Base-by-base conservation (phyloP, 2,329 filamentous ascomycete species). In the Colletotrichum euphorbiae region DNA sequence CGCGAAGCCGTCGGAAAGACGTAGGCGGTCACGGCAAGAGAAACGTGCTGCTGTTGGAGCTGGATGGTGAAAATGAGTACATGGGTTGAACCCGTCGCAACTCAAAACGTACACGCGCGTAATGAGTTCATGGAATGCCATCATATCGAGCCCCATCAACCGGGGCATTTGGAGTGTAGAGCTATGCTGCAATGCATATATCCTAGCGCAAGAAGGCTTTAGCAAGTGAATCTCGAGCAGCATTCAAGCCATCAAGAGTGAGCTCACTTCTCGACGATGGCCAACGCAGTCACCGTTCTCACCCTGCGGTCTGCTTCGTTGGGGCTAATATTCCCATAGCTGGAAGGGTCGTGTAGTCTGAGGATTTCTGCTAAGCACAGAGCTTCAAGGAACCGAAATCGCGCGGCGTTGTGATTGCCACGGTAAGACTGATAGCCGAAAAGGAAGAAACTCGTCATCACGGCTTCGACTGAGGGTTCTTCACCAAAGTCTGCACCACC, bases 391-490 rank as follows among this genome's bases (percentile, higher is more conserved):
- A 59, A 46, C 40, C 43, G 24, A 2, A 33, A 8, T 21, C 31
- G 42, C 17, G 56, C 56, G 9, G 56, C 56, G n/a, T n/a, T 45
- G 24, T 59, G 42, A 15, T 46, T 46, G 5, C 40, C 19, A 17
- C 43, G 40, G 42, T 42, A 59, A 19, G 48, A 59, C 17, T 59
- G 40, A 46, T 42, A 59, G 3, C 40, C 56, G 15, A 59, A 59
- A 4, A 59, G 56, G 13, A 59, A 59, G 17, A 59, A 46, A 38
- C 56, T 59, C 4, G 56, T 59, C 42, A 59, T 48, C 1, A 59
- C 43, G n/a, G 19, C 42, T 33, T 59, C 56, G 15, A 59, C 56
- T 3, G 38, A 21, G 1, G 56, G 42, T 2, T 59, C 40, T 36
- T 59, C 40, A 2, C 38, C 38, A 36, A 36, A 46, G 28, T 36